phyloP scores from a whole-genome alignment of 805 yeast species.

The Pichia rugopelliculosa region DNA sequence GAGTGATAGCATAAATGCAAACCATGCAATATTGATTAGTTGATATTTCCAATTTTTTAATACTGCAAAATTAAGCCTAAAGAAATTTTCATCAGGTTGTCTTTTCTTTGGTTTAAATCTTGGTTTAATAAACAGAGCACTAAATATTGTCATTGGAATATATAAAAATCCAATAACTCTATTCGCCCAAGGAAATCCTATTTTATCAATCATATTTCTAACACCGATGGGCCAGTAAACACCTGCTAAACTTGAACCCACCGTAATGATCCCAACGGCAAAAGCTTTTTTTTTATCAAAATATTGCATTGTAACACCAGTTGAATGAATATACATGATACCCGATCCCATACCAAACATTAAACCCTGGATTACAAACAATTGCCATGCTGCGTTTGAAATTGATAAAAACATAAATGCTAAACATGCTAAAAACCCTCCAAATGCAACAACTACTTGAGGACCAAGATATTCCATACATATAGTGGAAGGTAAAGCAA shows the following conservation, averaged over 20 bases:
- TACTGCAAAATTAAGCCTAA: conserved; percentile 34
- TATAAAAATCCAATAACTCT: conserved; percentile 38
- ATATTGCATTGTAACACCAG: conserved; percentile 57
- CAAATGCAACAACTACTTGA: conserved; percentile 31
- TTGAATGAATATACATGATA: conserved; percentile 49
- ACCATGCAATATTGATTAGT: conserved; percentile 33
- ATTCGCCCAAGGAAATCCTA: conserved; percentile 43
- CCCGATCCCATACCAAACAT: conserved; percentile 54
- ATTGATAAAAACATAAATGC: conserved; percentile 52
- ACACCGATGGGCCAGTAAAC: conserved; percentile 41
- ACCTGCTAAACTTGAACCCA: conserved; percentile 47
- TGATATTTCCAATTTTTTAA: conserved; percentile 26
- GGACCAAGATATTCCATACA: conserved; percentile 38
- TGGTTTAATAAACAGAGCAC: conserved; percentile 24
- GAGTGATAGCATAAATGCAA: conserved; percentile 26
- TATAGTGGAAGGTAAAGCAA: conserved; percentile 42
- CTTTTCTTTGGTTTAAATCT: conserved; percentile 28
- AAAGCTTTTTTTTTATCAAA: conserved; percentile 53
- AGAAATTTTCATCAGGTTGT: conserved; percentile 28
- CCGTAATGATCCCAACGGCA: conserved; percentile 39
- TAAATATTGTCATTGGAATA: conserved; percentile 22
- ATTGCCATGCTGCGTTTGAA: conserved; percentile 53
- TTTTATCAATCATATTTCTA: conserved; percentile 33
- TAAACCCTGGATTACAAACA: conserved; percentile 62
- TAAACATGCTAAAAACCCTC: conserved; percentile 36